These are phyloP conservation scores for Epichloe sylvatica DNA, from an alignment of 2,329 filamentous ascomycete species.

Conservation along the genomic window DNA sequence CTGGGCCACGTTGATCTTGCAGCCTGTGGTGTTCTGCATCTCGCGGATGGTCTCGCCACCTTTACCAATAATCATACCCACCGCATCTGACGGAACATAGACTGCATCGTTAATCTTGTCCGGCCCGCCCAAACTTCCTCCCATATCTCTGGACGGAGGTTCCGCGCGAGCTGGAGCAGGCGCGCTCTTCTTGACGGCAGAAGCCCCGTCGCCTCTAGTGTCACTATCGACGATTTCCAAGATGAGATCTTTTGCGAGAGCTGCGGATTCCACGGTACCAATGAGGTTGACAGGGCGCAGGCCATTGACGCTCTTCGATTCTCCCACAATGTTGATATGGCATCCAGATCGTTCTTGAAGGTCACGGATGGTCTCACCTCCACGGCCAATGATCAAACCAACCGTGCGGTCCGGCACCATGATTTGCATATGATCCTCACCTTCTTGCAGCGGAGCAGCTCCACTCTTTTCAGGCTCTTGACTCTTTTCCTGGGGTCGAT, in stretches of 20 bases:
- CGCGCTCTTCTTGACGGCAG: constrained; percentile 16
- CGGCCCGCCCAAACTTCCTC: constrained; percentile 17
- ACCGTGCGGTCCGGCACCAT: constrained; percentile 92
- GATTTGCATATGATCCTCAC: constrained; percentile 78
- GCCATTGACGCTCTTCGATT: constrained; percentile 85
- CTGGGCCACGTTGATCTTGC: constrained; percentile 89
- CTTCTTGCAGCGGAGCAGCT: constrained; percentile 49
- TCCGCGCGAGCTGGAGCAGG: constrained; percentile 16
- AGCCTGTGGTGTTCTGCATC: constrained; percentile 76
- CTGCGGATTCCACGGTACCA: constrained; percentile 59
- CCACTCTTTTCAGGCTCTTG: constrained; percentile 25
- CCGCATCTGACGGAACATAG: constrained; percentile 75
- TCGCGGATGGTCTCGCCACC: constrained; percentile 88
- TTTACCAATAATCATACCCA: constrained; percentile 95
- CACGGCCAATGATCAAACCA: constrained; percentile 84
- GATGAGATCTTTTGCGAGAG: constrained; percentile 71
- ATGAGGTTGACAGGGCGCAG: constrained; percentile 83
- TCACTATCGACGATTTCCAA: constrained; percentile 92
- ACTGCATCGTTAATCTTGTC: constrained; percentile 75
- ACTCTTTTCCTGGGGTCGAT: constrained; percentile 28
- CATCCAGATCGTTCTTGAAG: constrained; percentile 85
- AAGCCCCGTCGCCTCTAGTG: constrained; percentile 42
- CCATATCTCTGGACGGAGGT: constrained; percentile 20
- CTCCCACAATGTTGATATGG: constrained; percentile 88
- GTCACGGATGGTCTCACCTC: constrained; percentile 84